Base-by-base conservation (phyloP, 306 rosid species). In the Prosopis cineraria region DNA sequence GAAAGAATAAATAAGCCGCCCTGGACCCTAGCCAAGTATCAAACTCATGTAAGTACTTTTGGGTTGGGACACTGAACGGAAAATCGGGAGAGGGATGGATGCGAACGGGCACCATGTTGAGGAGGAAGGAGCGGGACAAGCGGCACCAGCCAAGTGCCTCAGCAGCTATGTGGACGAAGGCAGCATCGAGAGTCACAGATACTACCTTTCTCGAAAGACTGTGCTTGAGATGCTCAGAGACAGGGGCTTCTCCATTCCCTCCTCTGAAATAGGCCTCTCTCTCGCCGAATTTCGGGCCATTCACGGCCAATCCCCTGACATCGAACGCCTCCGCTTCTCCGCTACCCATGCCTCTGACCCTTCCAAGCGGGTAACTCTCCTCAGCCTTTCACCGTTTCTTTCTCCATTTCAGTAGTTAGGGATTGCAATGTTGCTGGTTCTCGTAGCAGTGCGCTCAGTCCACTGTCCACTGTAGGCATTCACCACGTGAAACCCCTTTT, bases 141-240 rank as follows among this genome's bases (percentile, higher is more conserved):
- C 62, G 10, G 83, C 40, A 71, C 56, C 24, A 7, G 87, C 84
- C 0, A 53, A 64, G 55, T 92, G 98, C 79, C 72, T 91, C 82
- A 83, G 84, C 36, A 75, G 80, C 79, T 81, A 59, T 20, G 68
- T 81, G 24, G 97, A 95, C 40, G 69, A 86, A 10, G 99, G 93
- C 0, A 84, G 81, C 84, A 59, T 56, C 0, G 99, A 93, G 77
- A 89, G 90, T 67, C 93, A 92, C 80, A 63, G 96, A 44, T 93
- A 92, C 88, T 93, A 75, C 70, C 79, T 93, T 0, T 82, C 97
- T 9, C 96, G 98, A 13, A 86, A 76, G 76, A 95, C 99, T 3
- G 76, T 84, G 7, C 64, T 91, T 27, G 98, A 95, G 87, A 95
- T 93, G 98, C 93, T 95, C 41, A 86, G 37, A 44, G 99, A 95